phyloP scores from a whole-genome alignment of 768 basidiomycete species.

The Harrya chromipes region DNA sequence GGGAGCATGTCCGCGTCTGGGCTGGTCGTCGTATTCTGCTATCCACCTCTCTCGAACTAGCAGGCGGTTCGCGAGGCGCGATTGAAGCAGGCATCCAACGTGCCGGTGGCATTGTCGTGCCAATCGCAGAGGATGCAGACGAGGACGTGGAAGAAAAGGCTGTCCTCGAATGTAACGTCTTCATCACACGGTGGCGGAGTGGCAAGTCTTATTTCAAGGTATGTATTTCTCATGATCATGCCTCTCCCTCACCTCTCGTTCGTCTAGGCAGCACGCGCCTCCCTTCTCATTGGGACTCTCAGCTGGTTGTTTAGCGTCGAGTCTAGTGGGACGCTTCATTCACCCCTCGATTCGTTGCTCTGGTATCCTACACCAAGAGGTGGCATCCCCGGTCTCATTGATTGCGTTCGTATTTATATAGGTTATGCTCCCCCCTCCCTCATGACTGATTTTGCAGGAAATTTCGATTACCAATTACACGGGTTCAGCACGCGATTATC shows the following conservation, averaged over 20 bases:
- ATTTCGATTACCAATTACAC: constrained; percentile 90
- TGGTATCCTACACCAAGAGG: constrained; percentile 79
- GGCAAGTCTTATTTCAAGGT: constrained; percentile 73
- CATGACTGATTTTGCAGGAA: constrained; percentile 39
- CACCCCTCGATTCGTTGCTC: constrained; percentile 71
- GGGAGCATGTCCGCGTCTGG: constrained; percentile 53
- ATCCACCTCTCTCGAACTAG: constrained; percentile 54
- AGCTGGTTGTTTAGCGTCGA: constrained; percentile 83
- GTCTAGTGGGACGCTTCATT: constrained; percentile 52
- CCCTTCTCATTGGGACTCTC: constrained; percentile 61
- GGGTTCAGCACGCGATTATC: constrained; percentile 80
- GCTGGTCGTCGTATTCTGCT: constrained; percentile 58
- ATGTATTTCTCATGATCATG: constrained; percentile 2
- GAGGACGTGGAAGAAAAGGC: constrained; percentile 29
- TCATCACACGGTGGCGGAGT: constrained; percentile 66
- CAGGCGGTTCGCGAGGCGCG: constrained; percentile 44
- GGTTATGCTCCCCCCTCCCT: background rate
- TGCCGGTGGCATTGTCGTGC: constrained; percentile 55
- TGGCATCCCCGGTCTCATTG: constrained; percentile 54
- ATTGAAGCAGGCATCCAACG: constrained; percentile 58
- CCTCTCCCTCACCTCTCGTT: background rate
- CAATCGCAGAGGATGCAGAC: constrained; percentile 46
- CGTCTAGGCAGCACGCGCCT: constrained; percentile 50
- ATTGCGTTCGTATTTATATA: constrained; percentile 48
- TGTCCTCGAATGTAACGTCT: constrained; percentile 60